A percentile compares a stretch with the other conserved stretches of the same genome.
These are phyloP conservation scores for Phytopythium delawarense DNA, from an alignment of 352 stramenopile genomes.

Conservation along the genomic window DNA sequence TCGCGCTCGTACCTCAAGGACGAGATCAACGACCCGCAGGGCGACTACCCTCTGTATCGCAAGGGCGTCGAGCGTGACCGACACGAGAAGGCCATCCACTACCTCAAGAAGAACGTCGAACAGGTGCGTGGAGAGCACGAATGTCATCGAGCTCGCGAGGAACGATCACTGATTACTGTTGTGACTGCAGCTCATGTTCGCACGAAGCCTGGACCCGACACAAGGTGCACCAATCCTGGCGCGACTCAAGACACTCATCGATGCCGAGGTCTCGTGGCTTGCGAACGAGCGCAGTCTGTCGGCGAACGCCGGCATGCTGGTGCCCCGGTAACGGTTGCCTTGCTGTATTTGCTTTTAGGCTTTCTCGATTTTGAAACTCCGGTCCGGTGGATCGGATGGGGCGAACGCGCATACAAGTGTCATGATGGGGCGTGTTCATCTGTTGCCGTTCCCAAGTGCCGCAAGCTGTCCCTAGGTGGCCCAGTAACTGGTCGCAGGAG, in stretches of 20 bases:
- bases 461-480: not conserved
- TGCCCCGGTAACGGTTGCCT: constrained; percentile 24
- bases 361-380: not conserved
- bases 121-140: constrained; percentile 39
- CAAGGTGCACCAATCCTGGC: constrained; percentile 57
- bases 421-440: not conserved
- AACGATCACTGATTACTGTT: not conserved
- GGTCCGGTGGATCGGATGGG: not conserved
- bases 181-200: constrained; percentile 54
- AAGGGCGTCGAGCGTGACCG: constrained; percentile 73
- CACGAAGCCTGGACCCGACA: constrained; percentile 67
- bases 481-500: not conserved
- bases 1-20: constrained; percentile 81
- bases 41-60: constrained; percentile 82
- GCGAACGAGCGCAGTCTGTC: constrained; percentile 40
- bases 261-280: constrained; percentile 69
- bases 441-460: not conserved
- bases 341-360: constrained; percentile 1
- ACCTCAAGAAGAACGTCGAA: constrained; percentile 76
- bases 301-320: constrained; percentile 25
- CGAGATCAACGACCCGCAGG: constrained; percentile 78
- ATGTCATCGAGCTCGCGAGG: not conserved
- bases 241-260: constrained; percentile 61
- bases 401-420: not conserved
- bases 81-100: constrained; percentile 74